Evolutionary conservation across 1,284 basidiomycete species (phyloP).

Genomic region (Tylopilus sp.): DNA sequence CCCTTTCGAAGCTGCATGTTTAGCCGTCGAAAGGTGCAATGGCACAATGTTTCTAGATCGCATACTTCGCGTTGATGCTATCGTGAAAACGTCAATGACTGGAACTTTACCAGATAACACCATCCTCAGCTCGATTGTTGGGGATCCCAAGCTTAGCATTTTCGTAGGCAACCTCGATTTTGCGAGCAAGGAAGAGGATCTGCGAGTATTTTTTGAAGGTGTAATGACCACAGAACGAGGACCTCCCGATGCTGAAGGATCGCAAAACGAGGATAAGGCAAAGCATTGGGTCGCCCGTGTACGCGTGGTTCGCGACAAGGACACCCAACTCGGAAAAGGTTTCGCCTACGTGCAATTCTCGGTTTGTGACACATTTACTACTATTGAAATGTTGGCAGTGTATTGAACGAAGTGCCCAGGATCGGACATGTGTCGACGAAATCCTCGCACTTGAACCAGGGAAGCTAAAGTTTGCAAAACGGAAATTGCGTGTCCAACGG

Average conservation of each 20-base stretch:
- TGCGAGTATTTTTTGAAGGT: constrained; percentile 89
- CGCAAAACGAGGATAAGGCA: constrained; percentile 44
- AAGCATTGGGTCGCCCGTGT: constrained; percentile 86
- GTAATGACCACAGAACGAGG: constrained; percentile 84
- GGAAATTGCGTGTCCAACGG: constrained; percentile 86
- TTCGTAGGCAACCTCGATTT: constrained; percentile 98
- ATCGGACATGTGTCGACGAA: constrained; percentile 91
- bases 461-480: constrained; percentile 91
- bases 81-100: constrained; percentile 51
- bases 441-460: constrained; percentile 79
- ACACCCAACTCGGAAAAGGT: constrained; percentile 97
- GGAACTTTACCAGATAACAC: constrained; percentile 7
- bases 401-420: constrained; percentile 56
- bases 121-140: constrained; percentile 30
- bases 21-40: constrained; percentile 74
- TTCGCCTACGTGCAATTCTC: constrained; percentile 94
- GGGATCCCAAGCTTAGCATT: constrained; percentile 85
- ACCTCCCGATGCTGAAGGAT: constrained; percentile 41
- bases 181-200: constrained; percentile 90
- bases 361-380: constrained; percentile 59
- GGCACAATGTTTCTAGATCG: constrained; percentile 81
- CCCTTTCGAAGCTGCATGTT: constrained; percentile 78
- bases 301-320: constrained; percentile 90
- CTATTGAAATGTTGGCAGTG: constrained; percentile 6
- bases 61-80: constrained; percentile 80